These are phyloP conservation scores for Jacaranda mimosifolia DNA, from an alignment of 257 asterid genomes.

Conservation along the genomic window DNA sequence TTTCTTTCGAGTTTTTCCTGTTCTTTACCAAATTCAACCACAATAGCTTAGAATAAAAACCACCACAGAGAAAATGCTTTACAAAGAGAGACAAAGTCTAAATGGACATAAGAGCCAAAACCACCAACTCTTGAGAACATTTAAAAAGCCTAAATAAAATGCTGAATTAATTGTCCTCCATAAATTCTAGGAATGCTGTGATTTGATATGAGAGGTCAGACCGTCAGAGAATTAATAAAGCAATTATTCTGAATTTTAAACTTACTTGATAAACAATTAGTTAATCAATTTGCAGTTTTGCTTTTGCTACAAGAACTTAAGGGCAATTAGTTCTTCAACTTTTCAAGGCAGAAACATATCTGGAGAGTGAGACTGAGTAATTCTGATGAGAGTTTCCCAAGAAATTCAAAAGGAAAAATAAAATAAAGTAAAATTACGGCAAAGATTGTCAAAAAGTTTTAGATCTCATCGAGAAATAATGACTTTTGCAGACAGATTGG, in stretches of 20 bases:
- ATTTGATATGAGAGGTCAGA: background rate
- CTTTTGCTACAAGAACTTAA: no score
- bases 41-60: no score
- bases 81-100: background rate
- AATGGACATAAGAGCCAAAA: background rate
- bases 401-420: background rate
- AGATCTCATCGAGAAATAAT: conserved; percentile 7
- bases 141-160: background rate
- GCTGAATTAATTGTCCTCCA: background rate
- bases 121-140: background rate
- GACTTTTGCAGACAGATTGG: background rate
- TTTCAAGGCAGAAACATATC: no score
- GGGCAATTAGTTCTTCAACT: no score
- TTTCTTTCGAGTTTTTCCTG: no score
- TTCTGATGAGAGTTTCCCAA: background rate
- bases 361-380: background rate
- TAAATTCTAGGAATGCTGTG: background rate
- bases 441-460: conserved; percentile 28
- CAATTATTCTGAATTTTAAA: background rate
- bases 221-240: background rate
- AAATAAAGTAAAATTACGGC: background rate
- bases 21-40: no score
- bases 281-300: background rate
- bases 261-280: background rate
- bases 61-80: no score